These are phyloP conservation scores for Lepidium africanum DNA, from an alignment of 345 rosid species.

Conservation along the genomic window DNA sequence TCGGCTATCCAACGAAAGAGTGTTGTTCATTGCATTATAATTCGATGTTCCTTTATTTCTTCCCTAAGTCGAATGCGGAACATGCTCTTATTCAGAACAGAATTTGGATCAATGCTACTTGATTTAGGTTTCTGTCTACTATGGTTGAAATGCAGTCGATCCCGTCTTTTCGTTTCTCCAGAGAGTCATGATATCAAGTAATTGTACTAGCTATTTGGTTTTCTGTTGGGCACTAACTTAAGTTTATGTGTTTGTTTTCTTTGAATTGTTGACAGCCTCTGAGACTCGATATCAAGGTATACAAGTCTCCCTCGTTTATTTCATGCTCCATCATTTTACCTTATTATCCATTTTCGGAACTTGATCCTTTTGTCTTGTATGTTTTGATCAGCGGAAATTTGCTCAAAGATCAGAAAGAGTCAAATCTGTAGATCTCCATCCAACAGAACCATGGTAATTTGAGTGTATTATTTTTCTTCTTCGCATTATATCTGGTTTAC, in stretches of 20 bases:
- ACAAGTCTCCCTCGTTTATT: not conserved
- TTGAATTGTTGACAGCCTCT: slow-evolving; percentile 33
- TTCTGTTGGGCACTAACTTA: slow-evolving; percentile 7
- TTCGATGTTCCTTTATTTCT: not conserved
- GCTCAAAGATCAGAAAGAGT: slow-evolving; percentile 52
- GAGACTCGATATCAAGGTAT: slow-evolving; percentile 41
- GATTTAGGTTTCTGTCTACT: not conserved
- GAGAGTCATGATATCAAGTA: not conserved
- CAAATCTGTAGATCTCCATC: slow-evolving; percentile 59
- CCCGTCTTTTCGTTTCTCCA: not conserved
- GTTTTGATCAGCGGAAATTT: slow-evolving; percentile 40
- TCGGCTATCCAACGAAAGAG: not conserved
- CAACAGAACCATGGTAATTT: slow-evolving; percentile 59
- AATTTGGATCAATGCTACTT: not conserved
- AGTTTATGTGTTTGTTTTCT: not conserved
- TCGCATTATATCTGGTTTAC: not conserved
- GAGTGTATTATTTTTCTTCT: not conserved
- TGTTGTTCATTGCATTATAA: not conserved
- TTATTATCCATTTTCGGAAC: not conserved
- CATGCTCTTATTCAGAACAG: not conserved
- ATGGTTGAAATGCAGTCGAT: not conserved
- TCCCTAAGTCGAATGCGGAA: not conserved
- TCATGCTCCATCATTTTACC: not conserved
- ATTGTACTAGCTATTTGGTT: not conserved
- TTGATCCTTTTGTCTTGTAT: not conserved